Evolutionary conservation across 345 rosid genomes (phyloP).

Genomic region (Barbarea vulgaris): DNA sequence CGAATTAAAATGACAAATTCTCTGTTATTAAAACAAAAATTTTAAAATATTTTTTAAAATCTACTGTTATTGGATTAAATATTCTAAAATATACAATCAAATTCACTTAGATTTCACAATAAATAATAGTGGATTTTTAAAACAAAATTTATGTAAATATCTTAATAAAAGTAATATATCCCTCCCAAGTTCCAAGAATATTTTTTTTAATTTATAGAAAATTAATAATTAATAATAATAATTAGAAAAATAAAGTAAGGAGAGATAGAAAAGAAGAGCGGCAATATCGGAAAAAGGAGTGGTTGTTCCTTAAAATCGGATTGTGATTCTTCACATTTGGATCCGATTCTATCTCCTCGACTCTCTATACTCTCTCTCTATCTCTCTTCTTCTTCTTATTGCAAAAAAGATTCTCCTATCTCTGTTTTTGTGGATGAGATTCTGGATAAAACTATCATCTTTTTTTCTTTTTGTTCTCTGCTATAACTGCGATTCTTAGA

Average conservation of each 20-base stretch:
- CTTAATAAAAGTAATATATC: neutral
- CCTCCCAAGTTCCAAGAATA: neutral
- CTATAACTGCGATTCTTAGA: conserved; percentile 13
- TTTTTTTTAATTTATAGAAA: neutral
- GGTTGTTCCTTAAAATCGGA: conserved; percentile 39
- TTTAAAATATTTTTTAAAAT: no score
- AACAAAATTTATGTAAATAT: no score
- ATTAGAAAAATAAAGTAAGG: neutral
- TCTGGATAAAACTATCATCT: conserved; percentile 27
- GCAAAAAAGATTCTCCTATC: conserved; percentile 10
- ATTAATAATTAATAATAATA: neutral
- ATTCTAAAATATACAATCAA: no score
- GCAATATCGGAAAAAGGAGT: conserved; percentile 44
- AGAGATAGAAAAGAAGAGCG: conserved; percentile 29
- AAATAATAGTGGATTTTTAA: no score
- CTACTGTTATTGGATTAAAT: no score
- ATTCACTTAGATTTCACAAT: no score
- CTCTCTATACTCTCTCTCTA: neutral
- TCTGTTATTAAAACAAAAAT: no score
- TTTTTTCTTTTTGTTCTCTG: neutral
- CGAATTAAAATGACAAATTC: no score
- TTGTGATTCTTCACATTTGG: conserved; percentile 21
- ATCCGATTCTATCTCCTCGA: conserved; percentile 36
- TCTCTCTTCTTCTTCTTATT: conserved; percentile 25
- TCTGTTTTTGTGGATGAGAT: conserved; percentile 32